phyloP scores from a whole-genome alignment of 2,329 filamentous ascomycete genomes.

The Trichophyton benhamiae region DNA sequence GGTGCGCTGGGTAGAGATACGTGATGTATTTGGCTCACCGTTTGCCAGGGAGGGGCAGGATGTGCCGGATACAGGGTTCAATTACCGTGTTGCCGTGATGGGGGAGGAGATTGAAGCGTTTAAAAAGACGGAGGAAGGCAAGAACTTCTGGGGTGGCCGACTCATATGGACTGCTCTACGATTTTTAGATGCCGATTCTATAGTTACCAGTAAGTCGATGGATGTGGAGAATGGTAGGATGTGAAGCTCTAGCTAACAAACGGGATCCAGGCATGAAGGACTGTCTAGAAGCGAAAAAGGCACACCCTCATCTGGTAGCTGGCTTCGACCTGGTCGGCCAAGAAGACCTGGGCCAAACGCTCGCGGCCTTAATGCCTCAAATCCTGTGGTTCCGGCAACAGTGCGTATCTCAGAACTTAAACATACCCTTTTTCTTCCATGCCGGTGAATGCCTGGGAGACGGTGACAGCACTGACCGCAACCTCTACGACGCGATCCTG shows the following conservation, averaged over 20 bases:
- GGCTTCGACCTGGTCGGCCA: slow-evolving; percentile 86
- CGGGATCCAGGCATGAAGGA: slow-evolving; percentile 52
- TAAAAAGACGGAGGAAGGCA: slow-evolving; percentile 56
- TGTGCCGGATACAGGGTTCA: slow-evolving; percentile 53
- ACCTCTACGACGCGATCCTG: slow-evolving; percentile 79
- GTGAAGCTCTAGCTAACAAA: not conserved
- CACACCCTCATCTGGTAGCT: slow-evolving; percentile 12
- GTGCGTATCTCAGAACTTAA: slow-evolving; percentile 62
- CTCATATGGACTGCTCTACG: slow-evolving; percentile 73
- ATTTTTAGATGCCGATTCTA: slow-evolving; percentile 31
- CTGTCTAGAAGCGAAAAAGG: slow-evolving; percentile 70
- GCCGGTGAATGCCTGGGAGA: slow-evolving; percentile 79
- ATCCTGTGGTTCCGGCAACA: slow-evolving; percentile 89
- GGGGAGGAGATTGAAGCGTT: slow-evolving; percentile 69
- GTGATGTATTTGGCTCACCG: slow-evolving; percentile 59
- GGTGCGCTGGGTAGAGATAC: slow-evolving; percentile 71
- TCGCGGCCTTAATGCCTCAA: slow-evolving; percentile 66
- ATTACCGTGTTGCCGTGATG: slow-evolving; percentile 58
- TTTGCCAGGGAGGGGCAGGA: slow-evolving; percentile 57
- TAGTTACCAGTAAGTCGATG: not conserved
- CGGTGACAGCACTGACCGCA: slow-evolving; percentile 65
- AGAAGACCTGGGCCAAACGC: slow-evolving; percentile 65
- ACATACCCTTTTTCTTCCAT: slow-evolving; percentile 92
- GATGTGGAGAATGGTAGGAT: not conserved
- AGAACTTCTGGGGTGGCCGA: slow-evolving; percentile 69